Evolutionary conservation across 2,329 filamentous ascomycete species (phyloP).

Genomic region (Clonostachys solani): DNA sequence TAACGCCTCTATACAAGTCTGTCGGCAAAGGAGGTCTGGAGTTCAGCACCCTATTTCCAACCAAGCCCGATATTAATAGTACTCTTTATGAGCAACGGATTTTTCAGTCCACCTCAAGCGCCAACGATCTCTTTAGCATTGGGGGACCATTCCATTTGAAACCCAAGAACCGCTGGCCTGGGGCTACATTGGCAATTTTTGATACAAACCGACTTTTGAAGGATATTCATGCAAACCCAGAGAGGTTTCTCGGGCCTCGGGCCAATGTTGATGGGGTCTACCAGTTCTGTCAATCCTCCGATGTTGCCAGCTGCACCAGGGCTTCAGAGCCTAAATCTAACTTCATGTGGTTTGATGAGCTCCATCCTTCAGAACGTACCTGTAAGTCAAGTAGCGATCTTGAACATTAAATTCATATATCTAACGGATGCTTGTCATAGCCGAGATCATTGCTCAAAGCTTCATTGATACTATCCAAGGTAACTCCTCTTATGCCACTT

Average conservation of each 20-base stretch:
- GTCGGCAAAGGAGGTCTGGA: neutral
- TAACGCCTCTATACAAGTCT: constrained; percentile 60
- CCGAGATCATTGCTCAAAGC: no score
- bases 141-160: constrained; percentile 41
- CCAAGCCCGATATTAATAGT: constrained; percentile 24
- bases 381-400: no score
- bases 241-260: constrained; percentile 22
- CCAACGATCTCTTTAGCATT: constrained; percentile 44
- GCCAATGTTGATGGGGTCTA: no score
- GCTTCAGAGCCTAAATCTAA: no score
- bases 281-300: no score
- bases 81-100: constrained; percentile 40
- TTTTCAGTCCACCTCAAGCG: constrained; percentile 38
- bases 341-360: no score
- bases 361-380: no score
- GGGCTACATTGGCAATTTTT: constrained; percentile 60
- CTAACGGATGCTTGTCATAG: no score
- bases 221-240: constrained; percentile 61
- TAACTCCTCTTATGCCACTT: no score
- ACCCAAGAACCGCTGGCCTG: constrained; percentile 45
- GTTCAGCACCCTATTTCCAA: neutral
- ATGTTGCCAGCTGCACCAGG: no score
- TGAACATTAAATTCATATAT: no score
- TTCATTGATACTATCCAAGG: no score
- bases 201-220: constrained; percentile 61